Percentiles rank a stretch among this genome's conserved stretches.
Evolutionary conservation across 345 rosid genomes (phyloP).

Genomic region (Gossypium australe): DNA sequence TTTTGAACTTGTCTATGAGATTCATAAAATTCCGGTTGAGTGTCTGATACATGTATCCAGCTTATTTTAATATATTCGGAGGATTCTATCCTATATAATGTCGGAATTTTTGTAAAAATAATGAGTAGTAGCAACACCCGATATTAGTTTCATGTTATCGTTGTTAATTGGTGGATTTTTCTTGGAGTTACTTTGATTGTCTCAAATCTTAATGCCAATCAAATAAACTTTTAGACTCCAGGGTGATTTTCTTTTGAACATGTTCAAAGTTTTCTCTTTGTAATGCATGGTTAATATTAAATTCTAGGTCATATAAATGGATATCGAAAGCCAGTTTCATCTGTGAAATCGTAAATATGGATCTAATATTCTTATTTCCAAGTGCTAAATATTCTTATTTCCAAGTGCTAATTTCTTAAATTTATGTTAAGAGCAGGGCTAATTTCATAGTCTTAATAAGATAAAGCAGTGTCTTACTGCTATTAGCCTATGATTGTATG

Average conservation of each 20-base stretch:
- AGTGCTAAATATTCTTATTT: not conserved
- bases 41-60: not conserved
- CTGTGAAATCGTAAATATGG: not conserved
- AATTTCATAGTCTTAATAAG: not conserved
- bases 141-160: not conserved
- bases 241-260: not conserved
- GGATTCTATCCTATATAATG: not conserved
- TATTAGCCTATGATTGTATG: not conserved
- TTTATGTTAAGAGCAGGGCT: not conserved
- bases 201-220: not conserved
- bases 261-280: not conserved
- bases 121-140: not conserved
- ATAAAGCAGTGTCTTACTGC: not conserved
- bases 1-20: not conserved
- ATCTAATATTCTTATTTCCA: not conserved
- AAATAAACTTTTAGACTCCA: not conserved
- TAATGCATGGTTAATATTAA: not conserved
- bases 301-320: not conserved
- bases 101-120: not conserved
- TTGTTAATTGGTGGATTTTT: not conserved
- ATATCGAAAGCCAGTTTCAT: not conserved
- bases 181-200: not conserved
- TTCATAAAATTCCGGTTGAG: not conserved
- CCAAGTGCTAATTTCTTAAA: not conserved
- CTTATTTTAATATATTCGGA: not conserved